Percentiles rank a stretch among this genome's conserved stretches.
phyloP scores from a whole-genome alignment of 2,329 filamentous ascomycete genomes.

The Arthrinium puccinioides region DNA sequence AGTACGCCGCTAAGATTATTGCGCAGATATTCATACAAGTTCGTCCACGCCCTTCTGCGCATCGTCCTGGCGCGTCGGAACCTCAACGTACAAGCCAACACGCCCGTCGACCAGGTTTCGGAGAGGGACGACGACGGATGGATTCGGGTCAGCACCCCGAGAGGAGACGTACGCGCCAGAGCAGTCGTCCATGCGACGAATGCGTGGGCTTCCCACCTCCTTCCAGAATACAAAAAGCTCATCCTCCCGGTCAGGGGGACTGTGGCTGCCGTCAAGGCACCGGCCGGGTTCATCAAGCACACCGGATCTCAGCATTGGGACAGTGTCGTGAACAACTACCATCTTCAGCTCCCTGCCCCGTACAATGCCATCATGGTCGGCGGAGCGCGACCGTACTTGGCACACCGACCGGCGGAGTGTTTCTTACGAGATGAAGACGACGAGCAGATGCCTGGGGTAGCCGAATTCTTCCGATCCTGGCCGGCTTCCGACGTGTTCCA shows the following conservation, averaged over 20 bases:
- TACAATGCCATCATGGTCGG: conserved; percentile 21
- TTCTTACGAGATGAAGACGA: conserved; percentile 17
- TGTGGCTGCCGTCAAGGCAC: conserved; percentile 21
- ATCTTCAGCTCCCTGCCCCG: conserved; percentile 21
- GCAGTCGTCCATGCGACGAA: conserved; percentile 11
- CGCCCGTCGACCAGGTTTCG: conserved; percentile 14
- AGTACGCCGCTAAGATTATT: background rate
- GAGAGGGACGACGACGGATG: conserved; percentile 14
- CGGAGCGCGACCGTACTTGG: conserved; percentile 16
- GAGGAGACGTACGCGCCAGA: conserved; percentile 7
- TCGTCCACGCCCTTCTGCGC: conserved; percentile 9
- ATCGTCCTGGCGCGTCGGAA: conserved; percentile 7
- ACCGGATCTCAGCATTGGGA: conserved; percentile 25
- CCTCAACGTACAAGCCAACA: conserved; percentile 20
- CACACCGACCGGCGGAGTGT: conserved; percentile 16
- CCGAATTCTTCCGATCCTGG: conserved; percentile 21
- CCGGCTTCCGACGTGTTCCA: conserved; percentile 15
- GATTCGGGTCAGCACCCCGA: conserved; percentile 13
- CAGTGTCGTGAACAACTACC: conserved; percentile 21
- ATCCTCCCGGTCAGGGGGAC: conserved; percentile 9
- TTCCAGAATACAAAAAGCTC: conserved; percentile 8
- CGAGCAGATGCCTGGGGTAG: conserved; percentile 16
- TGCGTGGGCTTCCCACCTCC: conserved; percentile 10
- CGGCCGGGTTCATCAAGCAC: conserved; percentile 19
- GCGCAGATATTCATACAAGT: conserved; percentile 9